Base-by-base conservation (phyloP, 352 stramenopile species). In the Globisporangium cystogenes region DNA sequence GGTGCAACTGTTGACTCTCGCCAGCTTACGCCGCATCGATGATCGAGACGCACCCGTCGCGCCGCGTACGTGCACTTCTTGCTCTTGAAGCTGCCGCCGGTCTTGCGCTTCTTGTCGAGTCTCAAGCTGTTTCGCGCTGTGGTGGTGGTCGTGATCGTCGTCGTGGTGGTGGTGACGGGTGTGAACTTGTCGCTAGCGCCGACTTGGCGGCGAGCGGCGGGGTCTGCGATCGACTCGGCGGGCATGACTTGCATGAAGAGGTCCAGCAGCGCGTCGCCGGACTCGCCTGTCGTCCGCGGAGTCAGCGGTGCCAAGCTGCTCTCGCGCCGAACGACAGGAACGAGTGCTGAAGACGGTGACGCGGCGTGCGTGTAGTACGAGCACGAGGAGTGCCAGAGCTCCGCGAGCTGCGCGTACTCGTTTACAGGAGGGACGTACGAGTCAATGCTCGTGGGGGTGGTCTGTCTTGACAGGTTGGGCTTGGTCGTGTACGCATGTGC, bases 1-100 rank as follows among this genome's bases (percentile, higher is more conserved):
- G 5, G 41, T 29, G 44, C 33, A 59, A 50, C 33, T 39, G 33
- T 36, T 62, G 36, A 57, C 44, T 41, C 10, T 41, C 20, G 48
- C 29, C 20, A 12, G 40, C 55, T 47, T 3, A 31, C 44, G 7
- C 21, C 20, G 18, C 8, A 23, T 49, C 35, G 11, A 49, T 27
- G 31, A 4, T 1, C 27, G 3, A 27, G n/a, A 67, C 68, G 52
- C 60, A 76, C 68, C 44, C 72, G 70, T 55, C 74, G 67, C 50
- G 74, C 67, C 3, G 71, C 74, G 58, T 85, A 85, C 1, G 74
- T 85, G 69, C 74, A 85, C 49, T 85, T 85, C 43, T 80, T 81
- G 42, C 54, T 67, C 45, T 67, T 39, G 33, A 18, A 18, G 33
- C 12, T 65, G 44, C 72, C 75, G 21, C 42, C 46, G 21, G 61